Conservation (phyloP, 2,329 filamentous ascomycete species). For the Paraphaeosphaeria minitans region DNA sequence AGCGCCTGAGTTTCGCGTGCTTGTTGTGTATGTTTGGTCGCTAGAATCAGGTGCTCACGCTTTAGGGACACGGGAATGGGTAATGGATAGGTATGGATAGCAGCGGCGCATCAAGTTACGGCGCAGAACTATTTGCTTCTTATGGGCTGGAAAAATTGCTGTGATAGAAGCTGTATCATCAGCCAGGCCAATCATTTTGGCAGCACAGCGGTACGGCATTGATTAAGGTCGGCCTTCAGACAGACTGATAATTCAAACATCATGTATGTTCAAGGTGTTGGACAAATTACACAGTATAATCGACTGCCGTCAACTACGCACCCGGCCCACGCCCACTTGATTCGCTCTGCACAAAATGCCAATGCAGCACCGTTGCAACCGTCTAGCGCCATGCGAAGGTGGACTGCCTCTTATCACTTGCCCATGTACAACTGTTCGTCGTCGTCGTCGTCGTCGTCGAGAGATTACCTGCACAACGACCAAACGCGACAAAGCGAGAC, state of each 20-base stretch:
- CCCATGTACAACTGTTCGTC: not conserved
- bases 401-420: not conserved
- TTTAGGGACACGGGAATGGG: constrained; percentile 17
- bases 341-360: not conserved
- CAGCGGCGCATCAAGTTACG: not conserved
- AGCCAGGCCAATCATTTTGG: too few relatives aligned
- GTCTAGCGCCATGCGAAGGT: not conserved
- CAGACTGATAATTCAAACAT: not conserved
- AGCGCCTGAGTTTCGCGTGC: constrained; percentile 22
- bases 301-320: not conserved
- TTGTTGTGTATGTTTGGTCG: constrained; percentile 8
- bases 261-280: not conserved
- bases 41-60: constrained; percentile 38
- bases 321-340: not conserved
- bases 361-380: constrained; percentile 2
- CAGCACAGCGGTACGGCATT: not conserved
- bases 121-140: not conserved
- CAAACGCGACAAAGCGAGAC: too few relatives aligned
- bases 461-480: too few relatives aligned
- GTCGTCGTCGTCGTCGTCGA: too few relatives aligned
- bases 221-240: not conserved
- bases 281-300: not conserved
- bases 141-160: not conserved
- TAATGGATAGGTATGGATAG: constrained; percentile 9
- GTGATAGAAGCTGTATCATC: not conserved